phyloP scores from a whole-genome alignment of 768 basidiomycete genomes.

The Clavulina sp. region DNA sequence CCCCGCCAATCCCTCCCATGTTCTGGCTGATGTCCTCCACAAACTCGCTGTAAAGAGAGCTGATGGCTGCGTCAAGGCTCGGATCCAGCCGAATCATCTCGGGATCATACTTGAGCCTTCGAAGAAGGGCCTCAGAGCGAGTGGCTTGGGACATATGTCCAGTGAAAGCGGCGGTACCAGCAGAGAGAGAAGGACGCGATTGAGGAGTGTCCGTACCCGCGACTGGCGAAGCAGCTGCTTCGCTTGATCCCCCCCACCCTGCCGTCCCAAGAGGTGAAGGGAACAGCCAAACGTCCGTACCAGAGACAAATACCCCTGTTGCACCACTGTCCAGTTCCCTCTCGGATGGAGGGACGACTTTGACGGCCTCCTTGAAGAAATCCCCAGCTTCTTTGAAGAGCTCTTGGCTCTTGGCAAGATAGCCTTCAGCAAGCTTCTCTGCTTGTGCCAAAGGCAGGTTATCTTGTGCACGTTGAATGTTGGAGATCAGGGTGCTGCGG shows the following conservation, averaged over 20 bases:
- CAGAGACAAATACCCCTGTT: constrained; percentile 16
- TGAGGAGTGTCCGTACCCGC: constrained; percentile 20
- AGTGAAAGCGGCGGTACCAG: constrained; percentile 38
- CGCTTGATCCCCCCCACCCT: constrained; percentile 7
- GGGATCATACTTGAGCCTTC: constrained; percentile 55
- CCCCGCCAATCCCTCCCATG: constrained; percentile 38
- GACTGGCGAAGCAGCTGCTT: constrained; percentile 6
- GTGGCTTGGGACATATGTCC: constrained; percentile 24
- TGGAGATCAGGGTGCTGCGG: constrained; percentile 40
- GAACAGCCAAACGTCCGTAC: constrained; percentile 71
- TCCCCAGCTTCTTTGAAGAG: constrained; percentile 43
- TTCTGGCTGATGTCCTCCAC: constrained; percentile 31
- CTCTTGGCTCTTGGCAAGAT: constrained; percentile 56
- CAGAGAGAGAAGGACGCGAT: not conserved
- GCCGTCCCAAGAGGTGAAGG: constrained; percentile 25
- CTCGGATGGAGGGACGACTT: constrained; percentile 73
- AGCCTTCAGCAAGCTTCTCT: constrained; percentile 51
- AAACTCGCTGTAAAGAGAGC: constrained; percentile 43
- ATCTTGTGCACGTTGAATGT: constrained; percentile 60
- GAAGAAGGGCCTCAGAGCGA: constrained; percentile 60
- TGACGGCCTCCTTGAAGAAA: constrained; percentile 71
- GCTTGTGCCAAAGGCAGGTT: constrained; percentile 43
- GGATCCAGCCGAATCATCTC: constrained; percentile 64
- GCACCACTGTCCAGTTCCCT: constrained; percentile 11
- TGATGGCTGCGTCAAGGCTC: constrained; percentile 26